Conservation (phyloP, 2,329 filamentous ascomycete species). For the Colletotrichum cordylinicola region DNA sequence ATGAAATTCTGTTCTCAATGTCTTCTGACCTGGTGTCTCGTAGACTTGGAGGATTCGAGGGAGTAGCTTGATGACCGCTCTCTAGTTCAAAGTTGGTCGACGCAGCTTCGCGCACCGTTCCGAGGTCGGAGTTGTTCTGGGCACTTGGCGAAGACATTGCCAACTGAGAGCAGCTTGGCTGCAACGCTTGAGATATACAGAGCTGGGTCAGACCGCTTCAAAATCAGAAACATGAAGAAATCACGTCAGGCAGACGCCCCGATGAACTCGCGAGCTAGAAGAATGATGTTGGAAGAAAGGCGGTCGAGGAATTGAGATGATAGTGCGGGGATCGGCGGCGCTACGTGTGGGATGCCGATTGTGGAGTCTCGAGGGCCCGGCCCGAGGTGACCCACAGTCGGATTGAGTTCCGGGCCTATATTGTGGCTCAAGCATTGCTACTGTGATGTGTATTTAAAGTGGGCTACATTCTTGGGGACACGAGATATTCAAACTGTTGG, state of each 20-base stretch:
- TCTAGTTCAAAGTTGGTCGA: not conserved
- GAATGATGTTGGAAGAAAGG: not conserved
- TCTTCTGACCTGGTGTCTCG: not conserved
- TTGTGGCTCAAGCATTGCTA: not conserved
- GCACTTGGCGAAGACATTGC: not conserved
- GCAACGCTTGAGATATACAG: not conserved
- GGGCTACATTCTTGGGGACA: not conserved
- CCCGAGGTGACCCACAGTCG: not conserved
- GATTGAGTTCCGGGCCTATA: not conserved
- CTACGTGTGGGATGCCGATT: not conserved
- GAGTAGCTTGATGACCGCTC: not conserved
- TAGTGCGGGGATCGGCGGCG: not conserved
- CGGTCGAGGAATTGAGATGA: not conserved
- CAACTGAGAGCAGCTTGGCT: not conserved
- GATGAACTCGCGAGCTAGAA: not conserved
- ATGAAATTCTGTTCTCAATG: not conserved
- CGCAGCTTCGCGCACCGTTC: not conserved
- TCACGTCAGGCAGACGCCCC: fast-evolving
- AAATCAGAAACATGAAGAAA: not conserved
- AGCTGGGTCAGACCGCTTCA: not conserved
- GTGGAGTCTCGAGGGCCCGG: not conserved
- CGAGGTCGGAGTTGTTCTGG: not conserved
- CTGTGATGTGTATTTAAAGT: not conserved
- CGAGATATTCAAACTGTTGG: not conserved
- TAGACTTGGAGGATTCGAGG: not conserved